Evolutionary conservation across 805 yeast species (phyloP).

Genomic region (Candida nitratophila): DNA sequence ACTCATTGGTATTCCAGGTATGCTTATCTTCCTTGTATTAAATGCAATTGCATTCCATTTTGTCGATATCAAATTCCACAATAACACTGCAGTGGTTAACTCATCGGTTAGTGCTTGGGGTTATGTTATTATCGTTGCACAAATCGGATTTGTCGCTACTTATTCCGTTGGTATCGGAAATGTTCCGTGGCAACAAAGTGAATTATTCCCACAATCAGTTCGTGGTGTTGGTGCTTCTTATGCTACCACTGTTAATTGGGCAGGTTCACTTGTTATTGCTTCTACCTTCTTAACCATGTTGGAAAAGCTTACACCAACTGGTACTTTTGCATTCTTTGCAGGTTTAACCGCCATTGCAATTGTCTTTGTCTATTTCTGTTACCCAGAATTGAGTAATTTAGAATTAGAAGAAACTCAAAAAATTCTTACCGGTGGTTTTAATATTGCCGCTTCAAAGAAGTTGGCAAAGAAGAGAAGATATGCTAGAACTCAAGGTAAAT

Average conservation of each 20-base stretch:
- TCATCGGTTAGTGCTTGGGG: constrained; percentile 77
- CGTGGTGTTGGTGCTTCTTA: constrained; percentile 88
- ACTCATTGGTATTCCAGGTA: constrained; percentile 75
- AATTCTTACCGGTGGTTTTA: constrained; percentile 77
- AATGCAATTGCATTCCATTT: constrained; percentile 91
- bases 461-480: constrained; percentile 40
- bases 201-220: constrained; percentile 87
- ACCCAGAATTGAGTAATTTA: constrained; percentile 88
- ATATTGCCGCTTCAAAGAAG: constrained; percentile 57
- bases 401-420: constrained; percentile 88
- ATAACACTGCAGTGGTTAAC: constrained; percentile 33
- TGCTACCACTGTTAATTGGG: constrained; percentile 93
- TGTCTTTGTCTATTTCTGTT: constrained; percentile 70
- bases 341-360: constrained; percentile 69
- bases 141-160: constrained; percentile 82
- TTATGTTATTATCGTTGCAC: constrained; percentile 72
- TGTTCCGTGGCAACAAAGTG: constrained; percentile 98
- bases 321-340: constrained; percentile 89
- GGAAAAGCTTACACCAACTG: constrained; percentile 87
- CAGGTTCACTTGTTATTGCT: constrained; percentile 86
- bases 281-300: constrained; percentile 93
- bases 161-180: constrained; percentile 96
- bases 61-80: constrained; percentile 55
- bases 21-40: constrained; percentile 68
- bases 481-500: not conserved